Conservation (phyloP, 2,329 filamentous ascomycete species). For the Verticillium tricorpus region DNA sequence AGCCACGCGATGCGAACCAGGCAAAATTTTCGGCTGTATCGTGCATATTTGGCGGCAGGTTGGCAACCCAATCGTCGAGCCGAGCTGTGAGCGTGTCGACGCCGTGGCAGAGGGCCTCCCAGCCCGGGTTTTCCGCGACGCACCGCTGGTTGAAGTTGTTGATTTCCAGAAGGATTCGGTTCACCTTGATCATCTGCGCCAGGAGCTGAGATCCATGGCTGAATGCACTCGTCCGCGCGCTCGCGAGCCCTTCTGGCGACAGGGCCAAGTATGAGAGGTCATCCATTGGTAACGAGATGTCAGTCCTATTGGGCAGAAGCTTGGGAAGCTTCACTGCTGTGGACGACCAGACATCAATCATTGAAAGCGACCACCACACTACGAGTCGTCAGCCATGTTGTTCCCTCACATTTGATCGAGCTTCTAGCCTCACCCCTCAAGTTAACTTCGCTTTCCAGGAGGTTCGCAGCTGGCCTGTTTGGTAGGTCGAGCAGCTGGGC, state of each 20-base stretch:
- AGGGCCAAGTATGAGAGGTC: slow-evolving; percentile 26
- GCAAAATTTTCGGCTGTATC: slow-evolving; percentile 34
- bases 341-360: slow-evolving; percentile 18
- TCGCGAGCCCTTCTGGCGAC: not conserved
- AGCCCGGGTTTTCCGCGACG: slow-evolving; percentile 18
- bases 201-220: slow-evolving; percentile 19
- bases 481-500: slow-evolving; percentile 29
- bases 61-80: slow-evolving; percentile 28
- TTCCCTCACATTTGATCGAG: not conserved
- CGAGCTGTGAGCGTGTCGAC: slow-evolving; percentile 23
- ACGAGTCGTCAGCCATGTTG: not conserved
- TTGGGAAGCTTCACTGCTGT: slow-evolving; percentile 18
- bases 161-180: slow-evolving; percentile 30
- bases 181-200: slow-evolving; percentile 22
- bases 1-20: slow-evolving; percentile 27
- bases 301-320: slow-evolving; percentile 13
- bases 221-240: slow-evolving; percentile 1
- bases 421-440: slow-evolving; percentile 16
- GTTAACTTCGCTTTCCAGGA: slow-evolving; percentile 28
- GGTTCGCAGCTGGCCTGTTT: slow-evolving; percentile 17
- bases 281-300: slow-evolving; percentile 29
- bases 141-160: slow-evolving; percentile 31
- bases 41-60: slow-evolving; percentile 27
- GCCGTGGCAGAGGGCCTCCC: slow-evolving; percentile 22
- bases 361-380: slow-evolving; percentile 19